These are phyloP conservation scores for Pleurotus platypus DNA, from an alignment of 768 basidiomycete genomes.

Conservation along the genomic window DNA sequence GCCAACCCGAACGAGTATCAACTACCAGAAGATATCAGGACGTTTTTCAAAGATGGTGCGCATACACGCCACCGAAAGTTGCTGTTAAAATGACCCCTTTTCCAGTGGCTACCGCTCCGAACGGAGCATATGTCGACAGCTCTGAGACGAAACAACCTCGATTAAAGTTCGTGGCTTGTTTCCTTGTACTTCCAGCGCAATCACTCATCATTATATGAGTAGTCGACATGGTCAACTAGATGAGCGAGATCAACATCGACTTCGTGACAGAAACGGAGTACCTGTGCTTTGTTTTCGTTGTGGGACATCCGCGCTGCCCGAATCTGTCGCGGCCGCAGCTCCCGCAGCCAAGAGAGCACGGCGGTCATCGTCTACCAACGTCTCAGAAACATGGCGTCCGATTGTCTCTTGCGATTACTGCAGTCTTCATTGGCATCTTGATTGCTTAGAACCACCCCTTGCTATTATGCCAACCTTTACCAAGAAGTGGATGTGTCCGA, in stretches of 20 bases:
- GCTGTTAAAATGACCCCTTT: slow-evolving; percentile 13
- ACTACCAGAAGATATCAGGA: slow-evolving; percentile 80
- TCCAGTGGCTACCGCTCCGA: slow-evolving; percentile 72
- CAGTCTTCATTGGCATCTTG: slow-evolving; percentile 92
- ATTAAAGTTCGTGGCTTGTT: slow-evolving; percentile 62
- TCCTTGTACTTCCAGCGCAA: slow-evolving; percentile 10
- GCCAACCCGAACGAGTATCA: slow-evolving; percentile 79
- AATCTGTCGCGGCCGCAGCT: slow-evolving; percentile 44
- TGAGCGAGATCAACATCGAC: slow-evolving; percentile 83
- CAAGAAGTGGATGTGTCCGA: slow-evolving; percentile 99
- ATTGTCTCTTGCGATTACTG: slow-evolving; percentile 97
- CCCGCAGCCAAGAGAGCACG: slow-evolving; percentile 55
- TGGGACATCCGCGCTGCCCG: slow-evolving; percentile 72
- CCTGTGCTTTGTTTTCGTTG: slow-evolving; percentile 92
- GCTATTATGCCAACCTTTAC: slow-evolving; percentile 79
- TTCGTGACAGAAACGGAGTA: slow-evolving; percentile 80
- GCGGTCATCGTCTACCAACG: slow-evolving; percentile 38
- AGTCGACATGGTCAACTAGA: slow-evolving; percentile 88
- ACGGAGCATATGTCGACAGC: slow-evolving; percentile 81
- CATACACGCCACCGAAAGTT: slow-evolving; percentile 13
- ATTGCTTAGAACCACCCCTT: slow-evolving; percentile 91
- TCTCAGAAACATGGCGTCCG: slow-evolving; percentile 58
- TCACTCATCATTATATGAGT: not conserved
- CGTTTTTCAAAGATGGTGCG: slow-evolving; percentile 85
- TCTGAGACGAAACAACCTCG: slow-evolving; percentile 75